These are phyloP conservation scores for Pleurotus ostreatus DNA, from an alignment of 768 basidiomycete genomes.

Conservation along the genomic window DNA sequence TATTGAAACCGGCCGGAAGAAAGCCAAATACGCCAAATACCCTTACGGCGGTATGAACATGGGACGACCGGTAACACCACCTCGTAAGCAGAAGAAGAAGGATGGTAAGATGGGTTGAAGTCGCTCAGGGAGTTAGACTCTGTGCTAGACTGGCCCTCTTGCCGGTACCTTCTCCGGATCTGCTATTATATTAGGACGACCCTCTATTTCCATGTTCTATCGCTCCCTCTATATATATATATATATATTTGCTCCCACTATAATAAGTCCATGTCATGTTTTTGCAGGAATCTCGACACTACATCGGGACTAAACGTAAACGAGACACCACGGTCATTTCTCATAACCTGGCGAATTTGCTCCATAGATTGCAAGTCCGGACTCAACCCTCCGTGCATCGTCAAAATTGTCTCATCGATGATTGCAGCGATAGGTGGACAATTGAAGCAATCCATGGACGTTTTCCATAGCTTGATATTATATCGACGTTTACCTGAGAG, in stretches of 20 bases:
- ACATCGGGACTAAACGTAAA: slow-evolving; percentile 99
- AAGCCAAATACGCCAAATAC: too few species aligned
- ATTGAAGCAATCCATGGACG: slow-evolving; percentile 99
- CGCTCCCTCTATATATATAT: too few species aligned
- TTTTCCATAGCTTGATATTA: slow-evolving; percentile 99
- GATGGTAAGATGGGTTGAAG: too few species aligned
- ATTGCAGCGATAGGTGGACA: slow-evolving; percentile 98
- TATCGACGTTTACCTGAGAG: slow-evolving; percentile 93
- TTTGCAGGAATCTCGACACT: slow-evolving; percentile 96
- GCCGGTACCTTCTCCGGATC: too few species aligned
- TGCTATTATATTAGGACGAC: too few species aligned
- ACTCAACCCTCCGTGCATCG: slow-evolving; percentile 97
- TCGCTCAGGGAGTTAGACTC: too few species aligned
- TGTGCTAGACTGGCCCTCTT: too few species aligned
- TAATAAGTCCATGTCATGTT: slow-evolving; percentile 99
- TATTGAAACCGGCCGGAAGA: too few species aligned
- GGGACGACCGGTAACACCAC: too few species aligned
- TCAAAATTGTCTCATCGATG: slow-evolving; percentile 99
- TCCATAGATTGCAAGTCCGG: slow-evolving; percentile 99
- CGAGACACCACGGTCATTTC: slow-evolving; percentile 97
- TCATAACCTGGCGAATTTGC: slow-evolving; percentile 98
- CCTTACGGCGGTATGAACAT: too few species aligned
- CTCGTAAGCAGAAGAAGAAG: too few species aligned
- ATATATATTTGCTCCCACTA: slow-evolving; percentile 22
- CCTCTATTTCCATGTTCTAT: too few species aligned